Conservation (phyloP, 2,329 filamentous ascomycete species). For the Microdochium trichocladiopsis region DNA sequence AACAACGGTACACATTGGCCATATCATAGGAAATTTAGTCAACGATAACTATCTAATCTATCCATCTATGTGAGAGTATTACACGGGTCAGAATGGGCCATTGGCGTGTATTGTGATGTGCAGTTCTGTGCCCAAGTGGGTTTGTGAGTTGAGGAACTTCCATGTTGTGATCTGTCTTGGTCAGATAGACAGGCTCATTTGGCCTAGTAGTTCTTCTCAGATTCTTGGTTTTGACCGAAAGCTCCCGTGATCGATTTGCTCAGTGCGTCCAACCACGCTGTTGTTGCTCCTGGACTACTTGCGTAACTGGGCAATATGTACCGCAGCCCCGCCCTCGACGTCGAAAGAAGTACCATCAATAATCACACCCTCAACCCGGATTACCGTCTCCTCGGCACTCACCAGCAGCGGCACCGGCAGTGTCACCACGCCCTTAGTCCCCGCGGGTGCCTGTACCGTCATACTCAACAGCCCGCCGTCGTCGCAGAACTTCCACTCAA, state of each 20-base stretch:
- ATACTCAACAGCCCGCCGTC: conserved; percentile 1
- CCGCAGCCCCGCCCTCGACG: background rate
- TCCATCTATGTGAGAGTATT: background rate
- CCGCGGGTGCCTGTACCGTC: conserved; percentile 1
- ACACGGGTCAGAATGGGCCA: background rate
- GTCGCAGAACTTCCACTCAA: background rate
- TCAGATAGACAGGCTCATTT: background rate
- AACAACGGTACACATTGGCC: too few species aligned
- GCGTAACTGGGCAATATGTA: background rate
- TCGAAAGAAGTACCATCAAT: background rate
- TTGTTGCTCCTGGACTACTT: background rate
- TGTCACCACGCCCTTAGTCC: conserved; percentile 1
- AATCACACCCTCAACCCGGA: background rate
- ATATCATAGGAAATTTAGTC: background rate
- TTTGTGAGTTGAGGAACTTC: background rate
- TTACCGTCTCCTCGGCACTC: background rate
- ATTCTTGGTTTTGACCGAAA: background rate
- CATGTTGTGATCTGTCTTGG: background rate
- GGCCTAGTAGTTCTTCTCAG: background rate
- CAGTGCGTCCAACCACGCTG: background rate
- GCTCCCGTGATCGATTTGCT: background rate
- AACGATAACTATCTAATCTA: background rate
- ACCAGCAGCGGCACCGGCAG: background rate
- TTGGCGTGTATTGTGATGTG: background rate
- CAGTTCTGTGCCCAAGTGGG: background rate